A percentile compares a stretch with the other conserved stretches of the same genome.
Evolutionary conservation across 208 protist species (phyloP).

Genomic region (Phytomonas francai): DNA sequence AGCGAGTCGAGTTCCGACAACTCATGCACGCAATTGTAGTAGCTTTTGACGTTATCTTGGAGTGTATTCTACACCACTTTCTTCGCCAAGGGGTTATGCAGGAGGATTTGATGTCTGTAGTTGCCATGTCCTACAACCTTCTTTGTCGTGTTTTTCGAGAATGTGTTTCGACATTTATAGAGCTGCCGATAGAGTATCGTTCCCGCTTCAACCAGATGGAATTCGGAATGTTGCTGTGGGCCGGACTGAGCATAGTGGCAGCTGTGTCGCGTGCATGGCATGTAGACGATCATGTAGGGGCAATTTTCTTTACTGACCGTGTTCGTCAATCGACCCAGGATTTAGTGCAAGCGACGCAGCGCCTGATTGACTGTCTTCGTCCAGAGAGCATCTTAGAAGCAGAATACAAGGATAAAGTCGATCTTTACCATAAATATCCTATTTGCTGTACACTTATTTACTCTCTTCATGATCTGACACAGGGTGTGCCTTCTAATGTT

Average conservation of each 20-base stretch:
- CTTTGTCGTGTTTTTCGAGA: constrained; percentile 17
- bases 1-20: neutral
- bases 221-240: constrained; percentile 37
- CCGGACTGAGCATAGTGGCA: constrained; percentile 29
- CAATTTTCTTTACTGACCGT: constrained; percentile 34
- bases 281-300: constrained; percentile 20
- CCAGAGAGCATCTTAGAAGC: neutral
- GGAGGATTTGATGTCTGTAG: neutral
- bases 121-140: neutral
- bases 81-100: neutral
- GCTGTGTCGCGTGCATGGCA: constrained; percentile 25
- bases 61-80: neutral
- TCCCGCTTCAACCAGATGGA: constrained; percentile 19
- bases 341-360: neutral
- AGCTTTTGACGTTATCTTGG: neutral
- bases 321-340: constrained; percentile 14
- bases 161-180: constrained; percentile 22
- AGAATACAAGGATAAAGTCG: neutral
- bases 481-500: neutral
- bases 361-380: neutral
- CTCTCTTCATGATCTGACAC: neutral
- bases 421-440: neutral
- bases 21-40: neutral
- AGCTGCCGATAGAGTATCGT: constrained; percentile 15
- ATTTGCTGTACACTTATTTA: neutral